A percentile compares a stretch with the other conserved stretches of the same genome.
phyloP scores from a whole-genome alignment of 768 basidiomycete genomes.

The Filobasidium floriforme region DNA sequence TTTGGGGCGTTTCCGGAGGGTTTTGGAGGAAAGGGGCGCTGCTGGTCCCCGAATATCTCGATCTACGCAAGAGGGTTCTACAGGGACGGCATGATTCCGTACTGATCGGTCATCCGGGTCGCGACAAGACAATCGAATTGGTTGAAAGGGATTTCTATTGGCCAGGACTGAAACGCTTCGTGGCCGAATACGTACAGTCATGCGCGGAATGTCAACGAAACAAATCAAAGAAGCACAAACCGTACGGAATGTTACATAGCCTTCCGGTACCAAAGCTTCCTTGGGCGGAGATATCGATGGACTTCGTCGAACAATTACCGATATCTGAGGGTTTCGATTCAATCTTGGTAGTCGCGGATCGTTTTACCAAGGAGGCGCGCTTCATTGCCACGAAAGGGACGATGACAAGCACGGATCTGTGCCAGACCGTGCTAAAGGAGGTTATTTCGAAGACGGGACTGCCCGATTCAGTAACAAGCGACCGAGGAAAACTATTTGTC shows the following conservation, averaged over 20 bases:
- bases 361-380: conserved; percentile 24
- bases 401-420: conserved; percentile 25
- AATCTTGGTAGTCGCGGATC: conserved; percentile 31
- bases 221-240: conserved; percentile 25
- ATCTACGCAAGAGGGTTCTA: neutral
- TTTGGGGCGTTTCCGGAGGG: neutral
- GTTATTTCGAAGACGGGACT: conserved; percentile 31
- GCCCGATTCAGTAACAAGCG: conserved; percentile 31
- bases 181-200: conserved; percentile 12
- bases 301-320: conserved; percentile 8
- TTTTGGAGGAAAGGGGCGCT: neutral
- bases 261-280: neutral
- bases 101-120: neutral
- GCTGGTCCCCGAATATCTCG: neutral
- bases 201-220: conserved; percentile 26
- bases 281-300: conserved; percentile 1
- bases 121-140: conserved; percentile 3
- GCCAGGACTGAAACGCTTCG: neutral
- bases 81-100: neutral
- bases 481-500: conserved; percentile 34
- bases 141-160: neutral
- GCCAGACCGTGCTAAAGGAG: conserved; percentile 21
- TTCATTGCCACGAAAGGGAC: conserved; percentile 23
- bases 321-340: conserved; percentile 19
- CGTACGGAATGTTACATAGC: neutral